phyloP scores from a whole-genome alignment of 2,329 filamentous ascomycete species.

The Alternaria brassicae region DNA sequence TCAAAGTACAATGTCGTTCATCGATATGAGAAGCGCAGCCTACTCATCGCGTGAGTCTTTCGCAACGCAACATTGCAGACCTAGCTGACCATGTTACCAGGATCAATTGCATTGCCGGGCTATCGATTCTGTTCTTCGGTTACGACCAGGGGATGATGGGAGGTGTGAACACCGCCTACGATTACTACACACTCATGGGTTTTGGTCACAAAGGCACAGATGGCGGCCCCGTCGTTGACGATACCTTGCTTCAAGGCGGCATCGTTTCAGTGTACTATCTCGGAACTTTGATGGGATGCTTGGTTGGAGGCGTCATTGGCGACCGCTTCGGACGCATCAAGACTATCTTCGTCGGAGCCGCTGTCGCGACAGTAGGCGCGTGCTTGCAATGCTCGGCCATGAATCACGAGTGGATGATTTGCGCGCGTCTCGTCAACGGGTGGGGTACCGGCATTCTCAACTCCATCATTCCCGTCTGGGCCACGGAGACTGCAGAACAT shows the following conservation, averaged over 20 bases:
- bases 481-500: constrained; percentile 72
- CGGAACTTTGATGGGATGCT: constrained; percentile 36
- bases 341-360: constrained; percentile 36
- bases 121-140: constrained; percentile 44
- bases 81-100: constrained; percentile 3
- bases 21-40: constrained; percentile 35
- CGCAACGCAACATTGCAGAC: accelerated
- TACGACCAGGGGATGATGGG: constrained; percentile 48
- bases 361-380: constrained; percentile 58
- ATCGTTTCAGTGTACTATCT: constrained; percentile 45
- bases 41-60: constrained; percentile 32
- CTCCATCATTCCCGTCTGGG: constrained; percentile 74
- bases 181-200: constrained; percentile 42
- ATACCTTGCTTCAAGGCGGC: constrained; percentile 42
- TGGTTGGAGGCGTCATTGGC: constrained; percentile 35
- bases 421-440: constrained; percentile 66
- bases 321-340: constrained; percentile 39
- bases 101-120: constrained; percentile 41
- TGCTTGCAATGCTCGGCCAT: constrained; percentile 69
- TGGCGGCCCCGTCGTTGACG: constrained; percentile 32
- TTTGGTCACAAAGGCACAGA: constrained; percentile 39
- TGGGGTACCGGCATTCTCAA: constrained; percentile 74
- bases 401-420: constrained; percentile 65
- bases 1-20: constrained; percentile 34
- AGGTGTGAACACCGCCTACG: constrained; percentile 42